Evolutionary conservation across 352 stramenopile genomes (phyloP).

Genomic region (Pythium apleroticum): DNA sequence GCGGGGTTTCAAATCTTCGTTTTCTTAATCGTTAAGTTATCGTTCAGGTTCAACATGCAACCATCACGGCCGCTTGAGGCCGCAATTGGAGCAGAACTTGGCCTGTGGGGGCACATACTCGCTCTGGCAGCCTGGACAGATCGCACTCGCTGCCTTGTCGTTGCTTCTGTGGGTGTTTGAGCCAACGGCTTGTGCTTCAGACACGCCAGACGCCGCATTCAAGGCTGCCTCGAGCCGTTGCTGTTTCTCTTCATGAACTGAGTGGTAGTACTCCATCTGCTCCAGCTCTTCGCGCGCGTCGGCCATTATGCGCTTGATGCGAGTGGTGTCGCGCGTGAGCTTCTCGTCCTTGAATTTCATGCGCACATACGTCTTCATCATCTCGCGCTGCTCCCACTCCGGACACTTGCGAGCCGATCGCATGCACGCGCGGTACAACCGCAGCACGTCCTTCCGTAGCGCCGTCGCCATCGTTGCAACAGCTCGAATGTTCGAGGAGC

Average conservation of each 20-base stretch:
- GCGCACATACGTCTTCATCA: slow-evolving; percentile 77
- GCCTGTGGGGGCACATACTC: slow-evolving; percentile 47
- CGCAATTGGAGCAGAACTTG: slow-evolving; percentile 79
- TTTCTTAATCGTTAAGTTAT: background rate
- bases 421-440: slow-evolving; percentile 73
- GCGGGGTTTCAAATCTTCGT: too few relatives aligned
- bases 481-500: slow-evolving; percentile 3
- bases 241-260: slow-evolving; percentile 71
- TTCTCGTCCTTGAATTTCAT: slow-evolving; percentile 78
- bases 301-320: slow-evolving; percentile 51
- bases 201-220: slow-evolving; percentile 7
- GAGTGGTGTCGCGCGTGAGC: slow-evolving; percentile 46
- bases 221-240: slow-evolving; percentile 17
- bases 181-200: background rate
- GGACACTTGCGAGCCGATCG: slow-evolving; percentile 72
- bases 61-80: slow-evolving; percentile 43
- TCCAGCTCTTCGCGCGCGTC: slow-evolving; percentile 77
- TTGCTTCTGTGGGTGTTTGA: background rate
- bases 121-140: slow-evolving; percentile 44
- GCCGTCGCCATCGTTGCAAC: slow-evolving; percentile 1
- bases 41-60: background rate
- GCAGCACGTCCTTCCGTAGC: slow-evolving; percentile 46
- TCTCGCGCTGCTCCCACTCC: slow-evolving; percentile 79
- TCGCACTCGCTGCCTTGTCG: background rate
- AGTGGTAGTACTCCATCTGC: slow-evolving; percentile 88